These are phyloP conservation scores for Trichoderma atrobrunneum DNA, from an alignment of 2,329 filamentous ascomycete species.

Conservation along the genomic window DNA sequence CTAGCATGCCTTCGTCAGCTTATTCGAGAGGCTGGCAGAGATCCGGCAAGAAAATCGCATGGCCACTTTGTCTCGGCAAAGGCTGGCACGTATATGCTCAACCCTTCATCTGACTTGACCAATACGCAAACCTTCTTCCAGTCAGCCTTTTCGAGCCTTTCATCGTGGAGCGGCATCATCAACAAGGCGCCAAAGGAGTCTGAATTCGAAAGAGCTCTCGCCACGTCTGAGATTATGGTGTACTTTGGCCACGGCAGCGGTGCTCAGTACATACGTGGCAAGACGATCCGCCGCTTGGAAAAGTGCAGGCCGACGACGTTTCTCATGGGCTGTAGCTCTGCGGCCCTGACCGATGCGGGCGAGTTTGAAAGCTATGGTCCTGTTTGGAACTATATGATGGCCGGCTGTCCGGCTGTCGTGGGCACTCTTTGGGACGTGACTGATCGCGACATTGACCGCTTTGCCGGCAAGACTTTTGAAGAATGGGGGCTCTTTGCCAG, in stretches of 20 bases:
- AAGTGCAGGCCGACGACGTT: conserved; percentile 74
- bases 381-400: conserved; percentile 87
- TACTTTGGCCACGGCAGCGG: conserved; percentile 98
- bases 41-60: conserved; percentile 20
- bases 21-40: conserved; percentile 52
- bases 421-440: conserved; percentile 98
- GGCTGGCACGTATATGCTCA: conserved; percentile 77
- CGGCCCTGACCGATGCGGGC: conserved; percentile 71
- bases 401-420: conserved; percentile 80
- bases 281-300: conserved; percentile 74
- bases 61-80: conserved; percentile 55
- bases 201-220: conserved; percentile 70
- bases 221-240: conserved; percentile 68
- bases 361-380: conserved; percentile 90
- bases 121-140: conserved; percentile 77
- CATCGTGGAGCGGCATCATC: conserved; percentile 69
- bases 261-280: conserved; percentile 86
- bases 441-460: conserved; percentile 94
- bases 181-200: conserved; percentile 69
- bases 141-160: conserved; percentile 59
- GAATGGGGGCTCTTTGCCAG: conserved; percentile 73
- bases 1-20: conserved; percentile 77
- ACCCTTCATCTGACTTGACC: conserved; percentile 79
- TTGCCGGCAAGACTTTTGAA: conserved; percentile 74
- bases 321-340: conserved; percentile 93